Evolutionary conservation across 1,139 yeast genomes (phyloP), one percentile per base, ranked within the genome.

Genomic region (Candida frijolesensis): DNA sequence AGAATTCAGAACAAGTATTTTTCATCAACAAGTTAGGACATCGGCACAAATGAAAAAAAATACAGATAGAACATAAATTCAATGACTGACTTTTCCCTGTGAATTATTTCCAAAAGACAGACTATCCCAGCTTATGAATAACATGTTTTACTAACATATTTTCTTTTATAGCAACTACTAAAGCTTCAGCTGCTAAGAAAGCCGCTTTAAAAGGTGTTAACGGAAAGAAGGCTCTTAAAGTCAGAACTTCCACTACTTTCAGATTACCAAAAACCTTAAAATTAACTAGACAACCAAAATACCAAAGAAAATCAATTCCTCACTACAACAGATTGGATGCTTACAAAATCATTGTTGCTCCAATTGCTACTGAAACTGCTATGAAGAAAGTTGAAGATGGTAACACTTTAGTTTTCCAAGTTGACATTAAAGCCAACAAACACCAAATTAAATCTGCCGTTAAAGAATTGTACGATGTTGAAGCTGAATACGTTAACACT

Each of bases 381-480:
- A 91, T 95, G 89, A 94, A 94, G 89, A 90, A 91, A 86, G 97
- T 94, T 74, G 99, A 95, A 84, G 97, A 91, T 75, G 91, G 96
- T 81, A 94, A 94, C 96, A 94, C 96, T 70, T 87, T 94, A 75
- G 99, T 95, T 65, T 91, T 94, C 94, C 95, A 89, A 82, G 98
- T 94, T 75, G 94, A 89, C 82, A 74, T 91, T 72, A 89, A 89
- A 83, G 84, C 98, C 74, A 94, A 92, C 96, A 94, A 94, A 86
- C 80, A 87, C 82, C 97, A 94, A 83, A 94, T 94, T 84, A 92
- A 92, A 86, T 82, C 87, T 73, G 99, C 99, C 66, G 96, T 94
- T 70, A 92, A 94, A 87, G 96, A 91, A 82, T 86, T 94, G 75
- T 94, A 94, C 86, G 92, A 89, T 73, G 97, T 94, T 70, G 98